phyloP scores from a whole-genome alignment of 768 basidiomycete species.

The Boletus sensibilis region DNA sequence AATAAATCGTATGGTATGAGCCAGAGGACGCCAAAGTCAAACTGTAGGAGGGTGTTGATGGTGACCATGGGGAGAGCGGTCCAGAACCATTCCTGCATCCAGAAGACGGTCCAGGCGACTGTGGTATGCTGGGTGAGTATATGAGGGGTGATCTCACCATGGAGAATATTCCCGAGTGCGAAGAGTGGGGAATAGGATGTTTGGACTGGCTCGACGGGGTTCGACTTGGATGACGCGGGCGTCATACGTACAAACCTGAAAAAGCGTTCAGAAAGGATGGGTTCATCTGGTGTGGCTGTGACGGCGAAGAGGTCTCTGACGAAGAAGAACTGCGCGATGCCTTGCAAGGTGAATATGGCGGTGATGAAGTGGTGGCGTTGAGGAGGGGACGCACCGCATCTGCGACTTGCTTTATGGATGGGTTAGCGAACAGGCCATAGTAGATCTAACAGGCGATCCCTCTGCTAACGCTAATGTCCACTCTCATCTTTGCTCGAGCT shows the following conservation, averaged over 20 bases:
- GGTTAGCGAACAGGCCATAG: no score
- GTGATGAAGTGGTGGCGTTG: neutral
- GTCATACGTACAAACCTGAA: neutral
- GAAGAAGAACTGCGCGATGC: neutral
- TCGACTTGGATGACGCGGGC: neutral
- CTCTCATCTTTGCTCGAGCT: no score
- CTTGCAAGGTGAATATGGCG: neutral
- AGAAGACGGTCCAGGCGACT: slow-evolving; percentile 19
- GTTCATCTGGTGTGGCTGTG: neutral
- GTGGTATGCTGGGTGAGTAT: neutral
- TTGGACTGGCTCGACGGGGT: neutral
- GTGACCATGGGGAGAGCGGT: neutral
- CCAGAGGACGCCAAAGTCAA: neutral
- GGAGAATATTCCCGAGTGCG: neutral
- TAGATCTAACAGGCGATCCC: neutral
- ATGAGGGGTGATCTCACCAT: neutral
- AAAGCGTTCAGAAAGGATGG: neutral
- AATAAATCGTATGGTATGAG: neutral
- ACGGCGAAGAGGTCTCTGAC: neutral
- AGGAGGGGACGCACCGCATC: no score
- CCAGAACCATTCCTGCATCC: slow-evolving; percentile 28
- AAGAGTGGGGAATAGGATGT: neutral
- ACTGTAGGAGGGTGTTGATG: neutral
- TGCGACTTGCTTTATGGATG: no score
- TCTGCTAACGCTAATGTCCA: neutral